Percentiles rank a stretch among this genome's conserved stretches.
These are phyloP conservation scores for Immersiella caudata DNA, from an alignment of 495 filamentous ascomycete species.

Conservation along the genomic window DNA sequence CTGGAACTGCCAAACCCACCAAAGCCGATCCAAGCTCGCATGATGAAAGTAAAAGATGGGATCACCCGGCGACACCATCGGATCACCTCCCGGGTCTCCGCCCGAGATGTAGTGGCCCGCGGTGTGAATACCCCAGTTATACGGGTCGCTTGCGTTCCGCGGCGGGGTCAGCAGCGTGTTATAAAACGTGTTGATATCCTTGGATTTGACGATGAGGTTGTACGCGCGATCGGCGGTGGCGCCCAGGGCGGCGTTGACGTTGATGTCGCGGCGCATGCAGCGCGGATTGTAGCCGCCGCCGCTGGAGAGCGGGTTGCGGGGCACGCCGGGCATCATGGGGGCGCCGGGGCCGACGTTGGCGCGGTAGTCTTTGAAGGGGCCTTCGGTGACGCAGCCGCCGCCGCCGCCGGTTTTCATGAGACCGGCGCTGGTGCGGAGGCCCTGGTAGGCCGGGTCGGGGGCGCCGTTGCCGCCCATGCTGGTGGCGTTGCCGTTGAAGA, in stretches of 20 bases:
- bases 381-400: constrained; percentile 62
- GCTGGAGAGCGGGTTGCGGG: constrained; percentile 38
- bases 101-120: constrained; percentile 63
- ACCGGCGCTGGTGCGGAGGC: constrained; percentile 33
- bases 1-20: constrained; percentile 64
- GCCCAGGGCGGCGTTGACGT: constrained; percentile 49
- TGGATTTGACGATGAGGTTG: constrained; percentile 50
- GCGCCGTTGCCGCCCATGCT: constrained; percentile 41
- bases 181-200: constrained; percentile 56
- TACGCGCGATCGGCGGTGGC: constrained; percentile 52
- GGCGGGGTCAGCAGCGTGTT: constrained; percentile 51
- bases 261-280: constrained; percentile 55
- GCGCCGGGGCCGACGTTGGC: constrained; percentile 46
- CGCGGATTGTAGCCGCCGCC: constrained; percentile 43
- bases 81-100: constrained; percentile 62
- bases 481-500: constrained; percentile 43
- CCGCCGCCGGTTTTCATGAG: constrained; percentile 54
- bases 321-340: constrained; percentile 32
- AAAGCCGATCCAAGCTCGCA: constrained; percentile 62
- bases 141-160: constrained; percentile 37
- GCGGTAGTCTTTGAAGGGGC: constrained; percentile 55
- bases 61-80: constrained; percentile 61
- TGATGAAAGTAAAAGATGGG: constrained; percentile 68
- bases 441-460: constrained; percentile 37
- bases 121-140: constrained; percentile 57